phyloP scores from a whole-genome alignment of 2,329 filamentous ascomycete genomes.

The Aspergillus sp. region DNA sequence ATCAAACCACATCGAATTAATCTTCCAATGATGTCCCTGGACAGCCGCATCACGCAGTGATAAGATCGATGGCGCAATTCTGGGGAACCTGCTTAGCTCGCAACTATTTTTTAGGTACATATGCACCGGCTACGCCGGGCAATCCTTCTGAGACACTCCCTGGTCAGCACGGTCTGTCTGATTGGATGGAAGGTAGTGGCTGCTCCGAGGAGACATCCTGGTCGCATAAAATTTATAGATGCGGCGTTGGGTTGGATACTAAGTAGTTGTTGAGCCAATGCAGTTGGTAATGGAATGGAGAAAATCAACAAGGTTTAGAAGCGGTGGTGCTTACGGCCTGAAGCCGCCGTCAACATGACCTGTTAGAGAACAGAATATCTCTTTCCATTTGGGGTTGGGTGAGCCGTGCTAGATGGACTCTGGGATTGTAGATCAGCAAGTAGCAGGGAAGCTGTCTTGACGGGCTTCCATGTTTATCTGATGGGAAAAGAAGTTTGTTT shows the following conservation, averaged over 20 bases:
- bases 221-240: not conserved
- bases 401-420: not conserved
- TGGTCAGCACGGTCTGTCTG: not conserved
- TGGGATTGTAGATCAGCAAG: not conserved
- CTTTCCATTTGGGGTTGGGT: not conserved
- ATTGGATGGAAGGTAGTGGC: not conserved
- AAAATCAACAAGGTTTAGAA: not conserved
- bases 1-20: not conserved
- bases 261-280: too few relatives aligned
- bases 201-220: not conserved
- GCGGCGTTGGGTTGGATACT: not conserved
- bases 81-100: constrained; percentile 4
- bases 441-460: not conserved
- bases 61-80: constrained; percentile 40
- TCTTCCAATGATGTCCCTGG: not conserved
- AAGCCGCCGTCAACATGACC: not conserved
- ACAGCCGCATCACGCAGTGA: constrained; percentile 9
- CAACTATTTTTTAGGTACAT: constrained; percentile 2
- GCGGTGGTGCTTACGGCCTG: not conserved
- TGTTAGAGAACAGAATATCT: not conserved
- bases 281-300: not conserved
- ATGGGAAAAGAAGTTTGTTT: not conserved
- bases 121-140: not conserved
- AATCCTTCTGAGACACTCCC: not conserved
- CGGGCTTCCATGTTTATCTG: not conserved